phyloP scores from a whole-genome alignment of 2,329 filamentous ascomycete species.

The Aspergillus sp. region DNA sequence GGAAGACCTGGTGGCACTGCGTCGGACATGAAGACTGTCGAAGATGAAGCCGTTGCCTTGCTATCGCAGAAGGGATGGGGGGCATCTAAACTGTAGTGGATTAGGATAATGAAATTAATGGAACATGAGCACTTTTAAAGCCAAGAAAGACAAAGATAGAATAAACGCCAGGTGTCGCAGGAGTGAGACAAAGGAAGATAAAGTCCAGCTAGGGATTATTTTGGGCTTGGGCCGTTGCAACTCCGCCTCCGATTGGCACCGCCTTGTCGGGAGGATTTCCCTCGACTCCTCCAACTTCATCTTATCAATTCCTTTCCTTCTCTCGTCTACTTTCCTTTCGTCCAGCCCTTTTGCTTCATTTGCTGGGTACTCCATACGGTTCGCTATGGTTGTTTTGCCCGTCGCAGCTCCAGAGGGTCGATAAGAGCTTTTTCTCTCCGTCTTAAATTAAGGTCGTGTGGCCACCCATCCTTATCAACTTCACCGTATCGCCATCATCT shows the following conservation, averaged over 20 bases:
- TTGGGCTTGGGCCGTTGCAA: conserved; percentile 2
- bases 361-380: not conserved
- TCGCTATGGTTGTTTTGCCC: conserved; percentile 10
- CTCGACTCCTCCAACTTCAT: not conserved
- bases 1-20: conserved; percentile 43
- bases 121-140: conserved; percentile 2
- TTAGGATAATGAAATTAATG: not conserved
- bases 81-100: conserved; percentile 21
- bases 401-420: conserved; percentile 5
- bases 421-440: conserved; percentile 6
- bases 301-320: not conserved
- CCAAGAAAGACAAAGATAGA: not conserved
- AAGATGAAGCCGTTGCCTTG: conserved; percentile 48
- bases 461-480: conserved; percentile 14
- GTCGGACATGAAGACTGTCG: conserved; percentile 36
- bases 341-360: not conserved
- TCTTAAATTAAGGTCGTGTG: conserved; percentile 4
- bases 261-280: not conserved
- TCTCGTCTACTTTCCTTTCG: conserved; percentile 2
- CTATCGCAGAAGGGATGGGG: conserved; percentile 49
- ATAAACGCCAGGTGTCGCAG: too few relatives aligned
- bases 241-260: not conserved
- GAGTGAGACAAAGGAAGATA: not conserved
- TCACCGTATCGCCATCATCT: conserved; percentile 4
- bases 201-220: not conserved